A percentile compares a stretch with the other conserved stretches of the same genome.
phyloP scores from a whole-genome alignment of 164 flowering plant species.

The Umbilicus rupestris region DNA sequence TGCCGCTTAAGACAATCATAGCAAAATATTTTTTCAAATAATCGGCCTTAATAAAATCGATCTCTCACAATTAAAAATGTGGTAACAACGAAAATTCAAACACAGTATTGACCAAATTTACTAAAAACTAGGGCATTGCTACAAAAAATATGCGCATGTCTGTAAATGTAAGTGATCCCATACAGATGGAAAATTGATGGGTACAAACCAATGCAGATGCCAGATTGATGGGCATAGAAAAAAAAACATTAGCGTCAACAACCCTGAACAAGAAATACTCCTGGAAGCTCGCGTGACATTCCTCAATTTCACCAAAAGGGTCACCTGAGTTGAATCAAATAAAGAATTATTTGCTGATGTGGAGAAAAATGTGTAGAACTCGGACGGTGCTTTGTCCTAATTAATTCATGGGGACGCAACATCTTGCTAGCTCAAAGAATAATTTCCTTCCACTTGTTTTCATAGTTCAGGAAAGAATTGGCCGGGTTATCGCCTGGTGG shows the following conservation, averaged over 20 bases:
- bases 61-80: too few species aligned
- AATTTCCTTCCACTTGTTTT: conserved; percentile 74
- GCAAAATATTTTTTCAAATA: too few species aligned
- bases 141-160: too few species aligned
- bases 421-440: not conserved
- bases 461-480: conserved; percentile 57
- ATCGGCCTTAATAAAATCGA: too few species aligned
- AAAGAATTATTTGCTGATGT: not conserved
- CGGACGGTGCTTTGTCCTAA: not conserved
- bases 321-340: not conserved
- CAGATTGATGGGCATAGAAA: not conserved
- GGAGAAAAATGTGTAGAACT: not conserved
- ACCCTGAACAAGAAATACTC: not conserved
- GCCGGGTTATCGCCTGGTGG: conserved; percentile 62
- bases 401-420: not conserved
- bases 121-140: too few species aligned
- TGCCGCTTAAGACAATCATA: too few species aligned
- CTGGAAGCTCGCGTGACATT: not conserved
- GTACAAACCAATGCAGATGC: too few species aligned
- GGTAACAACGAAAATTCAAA: too few species aligned
- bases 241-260: not conserved
- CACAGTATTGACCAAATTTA: too few species aligned
- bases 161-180: too few species aligned
- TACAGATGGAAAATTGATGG: too few species aligned
- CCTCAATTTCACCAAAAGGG: too few species aligned